phyloP scores from a whole-genome alignment of 768 basidiomycete species.

The Calocera cornea region DNA sequence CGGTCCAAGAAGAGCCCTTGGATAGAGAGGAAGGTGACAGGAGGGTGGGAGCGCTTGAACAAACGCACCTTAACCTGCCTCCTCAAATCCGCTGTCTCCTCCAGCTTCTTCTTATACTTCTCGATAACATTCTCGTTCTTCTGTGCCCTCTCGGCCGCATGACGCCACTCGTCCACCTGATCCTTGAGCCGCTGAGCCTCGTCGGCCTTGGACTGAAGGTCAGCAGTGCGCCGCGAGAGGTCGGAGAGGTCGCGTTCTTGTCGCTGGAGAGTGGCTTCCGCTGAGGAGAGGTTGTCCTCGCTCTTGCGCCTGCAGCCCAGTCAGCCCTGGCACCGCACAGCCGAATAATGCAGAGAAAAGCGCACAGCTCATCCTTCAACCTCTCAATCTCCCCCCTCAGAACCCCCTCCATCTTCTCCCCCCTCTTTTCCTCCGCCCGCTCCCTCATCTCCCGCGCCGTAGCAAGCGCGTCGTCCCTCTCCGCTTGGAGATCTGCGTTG shows the following conservation, averaged over 20 bases:
- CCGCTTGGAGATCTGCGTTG: slow-evolving; percentile 32
- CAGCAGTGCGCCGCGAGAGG: slow-evolving; percentile 19
- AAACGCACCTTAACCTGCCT: slow-evolving; percentile 28
- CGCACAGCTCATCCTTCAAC: slow-evolving; percentile 63
- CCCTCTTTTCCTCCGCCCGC: slow-evolving; percentile 46
- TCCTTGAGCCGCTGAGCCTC: slow-evolving; percentile 75
- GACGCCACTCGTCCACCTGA: slow-evolving; percentile 91
- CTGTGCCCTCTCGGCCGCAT: slow-evolving; percentile 79
- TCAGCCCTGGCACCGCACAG: not conserved
- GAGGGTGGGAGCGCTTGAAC: too few relatives aligned
- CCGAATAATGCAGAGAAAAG: not conserved
- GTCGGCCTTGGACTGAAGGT: slow-evolving; percentile 63
- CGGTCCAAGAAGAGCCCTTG: too few relatives aligned
- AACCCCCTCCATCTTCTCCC: slow-evolving; percentile 61
- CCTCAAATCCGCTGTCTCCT: slow-evolving; percentile 65
- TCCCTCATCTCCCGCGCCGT: slow-evolving; percentile 48
- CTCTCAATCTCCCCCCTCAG: slow-evolving; percentile 72
- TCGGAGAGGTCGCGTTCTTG: not conserved
- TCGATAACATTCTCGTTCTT: slow-evolving; percentile 97
- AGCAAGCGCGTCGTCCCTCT: slow-evolving; percentile 60
- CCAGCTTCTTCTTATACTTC: slow-evolving; percentile 97
- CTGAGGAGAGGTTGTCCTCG: slow-evolving; percentile 75
- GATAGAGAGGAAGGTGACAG: not conserved
- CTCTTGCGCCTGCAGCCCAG: slow-evolving; percentile 63
- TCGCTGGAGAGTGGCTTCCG: slow-evolving; percentile 52